Conservation (phyloP, 768 basidiomycete species). For the Amanita molliuscula region DNA sequence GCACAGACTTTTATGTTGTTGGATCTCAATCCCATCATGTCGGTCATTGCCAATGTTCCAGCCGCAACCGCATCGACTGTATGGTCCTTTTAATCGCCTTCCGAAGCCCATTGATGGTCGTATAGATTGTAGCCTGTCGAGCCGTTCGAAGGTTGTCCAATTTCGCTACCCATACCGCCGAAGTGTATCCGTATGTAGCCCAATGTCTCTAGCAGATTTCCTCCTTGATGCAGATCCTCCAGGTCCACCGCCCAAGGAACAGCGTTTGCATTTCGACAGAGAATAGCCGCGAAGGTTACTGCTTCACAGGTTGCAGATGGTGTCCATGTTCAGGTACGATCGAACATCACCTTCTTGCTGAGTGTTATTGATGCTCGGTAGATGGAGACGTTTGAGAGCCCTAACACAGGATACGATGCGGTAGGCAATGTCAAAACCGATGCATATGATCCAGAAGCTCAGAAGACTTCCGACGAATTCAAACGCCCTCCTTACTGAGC, state of each 20-base stretch:
- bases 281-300: slow-evolving; percentile 23
- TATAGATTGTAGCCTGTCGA: slow-evolving; percentile 51
- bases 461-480: slow-evolving; percentile 50
- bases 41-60: slow-evolving; percentile 64
- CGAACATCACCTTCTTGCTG: background rate
- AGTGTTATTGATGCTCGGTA: slow-evolving; percentile 15
- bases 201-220: background rate
- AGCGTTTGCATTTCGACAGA: slow-evolving; percentile 49
- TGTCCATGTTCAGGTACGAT: slow-evolving; percentile 49
- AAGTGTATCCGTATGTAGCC: slow-evolving; percentile 42
- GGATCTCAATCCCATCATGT: slow-evolving; percentile 63
- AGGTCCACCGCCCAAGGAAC: slow-evolving; percentile 30
- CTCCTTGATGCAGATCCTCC: background rate
- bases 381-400: slow-evolving; percentile 60
- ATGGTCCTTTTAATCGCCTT: slow-evolving; percentile 12
- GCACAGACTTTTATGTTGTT: slow-evolving; percentile 49
- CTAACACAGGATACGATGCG: slow-evolving; percentile 43
- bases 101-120: background rate
- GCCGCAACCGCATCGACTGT: slow-evolving; percentile 62
- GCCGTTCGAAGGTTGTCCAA: slow-evolving; percentile 58
- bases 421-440: slow-evolving; percentile 38
- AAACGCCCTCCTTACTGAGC: slow-evolving; percentile 42
- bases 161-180: slow-evolving; percentile 37
- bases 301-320: slow-evolving; percentile 31
- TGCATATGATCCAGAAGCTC: slow-evolving; percentile 49